Evolutionary conservation across 371 early-diverging fungal genomes (phyloP), one percentile per base, ranked within the genome.

Genomic region (Cladochytrium tenue): DNA sequence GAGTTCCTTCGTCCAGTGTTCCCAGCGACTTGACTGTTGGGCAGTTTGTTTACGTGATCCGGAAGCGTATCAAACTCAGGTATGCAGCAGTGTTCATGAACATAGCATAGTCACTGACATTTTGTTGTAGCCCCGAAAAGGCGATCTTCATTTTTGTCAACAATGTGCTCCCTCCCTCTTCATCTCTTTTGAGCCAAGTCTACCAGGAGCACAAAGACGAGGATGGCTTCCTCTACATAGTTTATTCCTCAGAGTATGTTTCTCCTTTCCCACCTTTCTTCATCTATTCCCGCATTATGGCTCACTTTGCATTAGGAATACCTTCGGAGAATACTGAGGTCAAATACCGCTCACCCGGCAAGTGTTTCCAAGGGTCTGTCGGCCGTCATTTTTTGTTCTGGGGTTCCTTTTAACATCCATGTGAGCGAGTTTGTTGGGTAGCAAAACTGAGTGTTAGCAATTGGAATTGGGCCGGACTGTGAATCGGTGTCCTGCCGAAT

Each of bases 111-210:
- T 58, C 15, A 10, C 26, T 55, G 26, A 25, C 55, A 25, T 55
- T 7, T 7, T 25, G 7, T 53, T n/a, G 13, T 52, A 88, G 90
- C 71, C 93, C 95, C 31, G 98, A 98, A 69, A 93, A 96, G 83
- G 98, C 98, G 53, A 94, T 98, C 73, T 97, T 96, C 77, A 93
- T 96, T 66, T 98, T 95, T 84, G 95, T 97, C 62, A 95, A 97
- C 81, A 93, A 95, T 58, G 89, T 93, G 25, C 81, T 97, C 50
- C 95, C 95, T 30, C 95, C 95, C 0, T 66, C 82, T 1, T 72
- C 79, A 20, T 92, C 92, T 3, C 73, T 95, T 60, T 89, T 97
- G 88, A 88, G 88, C 25, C 81, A 91, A 51, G 91, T 97, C 55
- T 96, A 96, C 71, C 92, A 92, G 51, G 92, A 97, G 75, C 92